Conservation (phyloP, 441 rosid genomes). For the Dalechampia spathulata region DNA sequence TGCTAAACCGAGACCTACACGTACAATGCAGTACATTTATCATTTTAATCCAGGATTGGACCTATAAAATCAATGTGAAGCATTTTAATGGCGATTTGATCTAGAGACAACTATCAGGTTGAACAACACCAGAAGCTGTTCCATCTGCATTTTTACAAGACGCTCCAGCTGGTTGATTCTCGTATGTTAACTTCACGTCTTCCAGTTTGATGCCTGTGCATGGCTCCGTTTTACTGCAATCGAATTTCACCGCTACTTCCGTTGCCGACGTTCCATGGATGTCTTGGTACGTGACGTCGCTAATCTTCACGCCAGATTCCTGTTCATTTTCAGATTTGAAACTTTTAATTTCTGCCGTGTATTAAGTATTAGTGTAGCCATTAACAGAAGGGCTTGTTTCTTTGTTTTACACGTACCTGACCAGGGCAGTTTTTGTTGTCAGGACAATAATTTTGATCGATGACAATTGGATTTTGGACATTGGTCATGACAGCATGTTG, state of each 20-base stretch:
- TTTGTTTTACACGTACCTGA: conserved; percentile 23
- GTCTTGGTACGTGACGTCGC: conserved; percentile 40
- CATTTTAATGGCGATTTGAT: too few relatives aligned
- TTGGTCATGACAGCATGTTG: conserved; percentile 46
- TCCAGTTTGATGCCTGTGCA: conserved; percentile 37
- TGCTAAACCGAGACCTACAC: too few relatives aligned
- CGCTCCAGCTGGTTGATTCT: conserved; percentile 34
- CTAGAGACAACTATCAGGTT: conserved; percentile 37
- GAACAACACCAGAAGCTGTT: conserved; percentile 32
- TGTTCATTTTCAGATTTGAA: conserved; percentile 8
- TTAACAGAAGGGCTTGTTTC: too few relatives aligned
- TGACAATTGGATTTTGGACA: conserved; percentile 55
- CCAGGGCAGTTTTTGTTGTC: conserved; percentile 36
- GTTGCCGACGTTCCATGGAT: conserved; percentile 50
- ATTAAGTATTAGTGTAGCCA: too few relatives aligned
- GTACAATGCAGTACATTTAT: too few relatives aligned
- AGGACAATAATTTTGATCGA: conserved; percentile 65
- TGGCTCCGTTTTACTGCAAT: conserved; percentile 37
- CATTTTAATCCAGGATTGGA: too few relatives aligned
- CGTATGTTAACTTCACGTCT: conserved; percentile 41
- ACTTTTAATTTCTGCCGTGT: too few relatives aligned
- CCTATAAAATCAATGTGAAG: too few relatives aligned
- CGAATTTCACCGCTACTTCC: conserved; percentile 41
- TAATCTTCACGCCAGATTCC: conserved; percentile 52
- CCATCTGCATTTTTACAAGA: conserved; percentile 54